Conservation (phyloP, 441 rosid genomes). For the Corymbia citriodora region DNA sequence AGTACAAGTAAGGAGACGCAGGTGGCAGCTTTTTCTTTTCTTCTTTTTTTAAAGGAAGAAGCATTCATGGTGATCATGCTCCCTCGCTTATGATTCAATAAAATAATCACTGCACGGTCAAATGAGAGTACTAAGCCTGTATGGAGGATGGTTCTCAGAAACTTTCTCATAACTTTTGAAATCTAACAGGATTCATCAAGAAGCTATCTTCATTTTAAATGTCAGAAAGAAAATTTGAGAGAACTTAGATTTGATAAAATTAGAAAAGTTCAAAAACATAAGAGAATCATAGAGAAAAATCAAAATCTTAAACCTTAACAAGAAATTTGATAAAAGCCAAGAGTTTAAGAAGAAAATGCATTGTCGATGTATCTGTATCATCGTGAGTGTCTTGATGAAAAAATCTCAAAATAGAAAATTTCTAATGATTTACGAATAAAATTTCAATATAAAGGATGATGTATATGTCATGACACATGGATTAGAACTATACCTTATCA, state of each 20-base stretch:
- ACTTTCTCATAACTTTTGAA: neutral
- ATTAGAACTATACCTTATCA: neutral
- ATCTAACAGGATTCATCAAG: neutral
- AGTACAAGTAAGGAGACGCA: neutral
- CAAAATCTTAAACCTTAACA: neutral
- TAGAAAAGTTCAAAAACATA: neutral
- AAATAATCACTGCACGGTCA: neutral
- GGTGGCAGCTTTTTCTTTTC: neutral
- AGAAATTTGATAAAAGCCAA: neutral
- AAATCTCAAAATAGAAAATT: neutral
- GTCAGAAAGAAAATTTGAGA: neutral
- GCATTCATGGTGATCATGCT: neutral
- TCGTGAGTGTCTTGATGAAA: neutral
- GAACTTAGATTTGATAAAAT: neutral
- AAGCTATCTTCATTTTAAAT: neutral
- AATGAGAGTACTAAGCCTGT: neutral
- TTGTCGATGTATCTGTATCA: neutral
- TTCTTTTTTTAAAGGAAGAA: neutral
- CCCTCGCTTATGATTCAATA: neutral
- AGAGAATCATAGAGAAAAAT: neutral
- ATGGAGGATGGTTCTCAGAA: neutral
- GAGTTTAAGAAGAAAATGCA: neutral
- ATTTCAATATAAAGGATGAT: neutral
- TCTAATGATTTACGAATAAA: neutral
- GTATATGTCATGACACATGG: neutral